Percentiles rank a stretch among this genome's conserved stretches.
Evolutionary conservation across 176 grass and related monocot genomes (phyloP).

Genomic region (Alloteropsis semialata): DNA sequence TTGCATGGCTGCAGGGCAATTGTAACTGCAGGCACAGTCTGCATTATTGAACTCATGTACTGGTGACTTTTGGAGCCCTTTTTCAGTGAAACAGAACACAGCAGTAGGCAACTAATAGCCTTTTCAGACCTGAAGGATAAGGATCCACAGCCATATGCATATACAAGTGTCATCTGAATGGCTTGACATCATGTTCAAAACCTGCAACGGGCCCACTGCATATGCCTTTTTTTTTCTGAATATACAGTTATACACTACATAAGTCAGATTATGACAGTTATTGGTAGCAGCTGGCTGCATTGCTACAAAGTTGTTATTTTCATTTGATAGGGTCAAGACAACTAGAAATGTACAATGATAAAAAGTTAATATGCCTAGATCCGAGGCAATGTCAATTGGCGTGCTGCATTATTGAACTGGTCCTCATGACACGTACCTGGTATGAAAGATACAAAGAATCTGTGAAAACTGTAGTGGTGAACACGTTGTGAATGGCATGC

Average conservation of each 20-base stretch:
- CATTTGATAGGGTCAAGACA: slow-evolving; percentile 23
- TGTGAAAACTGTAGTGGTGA: not conserved
- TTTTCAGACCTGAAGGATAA: slow-evolving; percentile 12
- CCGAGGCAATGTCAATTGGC: slow-evolving; percentile 9
- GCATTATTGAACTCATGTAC: slow-evolving; percentile 3
- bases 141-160: not conserved
- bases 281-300: slow-evolving; percentile 5
- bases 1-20: not conserved
- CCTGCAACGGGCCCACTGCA: slow-evolving; percentile 3
- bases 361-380: not conserved
- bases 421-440: slow-evolving; percentile 11
- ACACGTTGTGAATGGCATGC: not conserved
- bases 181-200: slow-evolving; percentile 4
- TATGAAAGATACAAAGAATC: slow-evolving; percentile 29
- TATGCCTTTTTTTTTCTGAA: not conserved
- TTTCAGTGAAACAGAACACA: slow-evolving; percentile 9
- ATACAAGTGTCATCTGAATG: slow-evolving; percentile 9
- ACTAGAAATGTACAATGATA: not conserved
- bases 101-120: not conserved
- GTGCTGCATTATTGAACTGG: slow-evolving; percentile 39
- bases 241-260: not conserved
- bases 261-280: not conserved
- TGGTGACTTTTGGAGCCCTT: slow-evolving; percentile 3
- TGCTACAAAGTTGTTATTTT: slow-evolving; percentile 10
- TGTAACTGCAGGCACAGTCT: not conserved